These are phyloP conservation scores for Naganishia vishniacii DNA, from an alignment of 768 basidiomycete species.

Conservation along the genomic window DNA sequence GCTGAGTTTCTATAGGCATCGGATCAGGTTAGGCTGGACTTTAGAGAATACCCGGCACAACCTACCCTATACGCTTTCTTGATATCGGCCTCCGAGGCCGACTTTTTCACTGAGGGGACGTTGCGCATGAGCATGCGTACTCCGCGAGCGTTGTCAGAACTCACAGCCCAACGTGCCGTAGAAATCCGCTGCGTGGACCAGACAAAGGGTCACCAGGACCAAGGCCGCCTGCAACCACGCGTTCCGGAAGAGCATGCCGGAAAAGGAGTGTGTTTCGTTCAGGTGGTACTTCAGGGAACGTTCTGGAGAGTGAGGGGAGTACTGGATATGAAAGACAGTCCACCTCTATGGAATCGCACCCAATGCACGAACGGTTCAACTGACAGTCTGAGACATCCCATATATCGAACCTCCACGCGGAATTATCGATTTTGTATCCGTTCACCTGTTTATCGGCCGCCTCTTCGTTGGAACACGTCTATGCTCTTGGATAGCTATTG, in stretches of 20 bases:
- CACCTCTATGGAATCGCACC: too few species aligned
- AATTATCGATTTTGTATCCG: too few species aligned
- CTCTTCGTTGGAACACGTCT: too few species aligned
- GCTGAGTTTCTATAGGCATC: constrained; percentile 20
- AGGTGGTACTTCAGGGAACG: too few species aligned
- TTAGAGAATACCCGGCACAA: neutral
- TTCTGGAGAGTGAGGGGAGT: too few species aligned
- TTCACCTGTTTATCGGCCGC: too few species aligned
- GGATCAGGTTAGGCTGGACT: too few species aligned
- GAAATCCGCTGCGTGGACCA: constrained; percentile 6
- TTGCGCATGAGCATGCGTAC: neutral
- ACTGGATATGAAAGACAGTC: too few species aligned
- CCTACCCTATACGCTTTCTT: constrained; percentile 25
- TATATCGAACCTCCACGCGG: too few species aligned
- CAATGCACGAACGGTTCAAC: too few species aligned
- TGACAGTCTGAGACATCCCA: too few species aligned
- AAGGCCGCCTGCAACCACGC: neutral
- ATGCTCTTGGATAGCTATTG: too few species aligned
- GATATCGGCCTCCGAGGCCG: constrained; percentile 19
- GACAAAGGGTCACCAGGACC: neutral
- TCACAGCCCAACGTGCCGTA: constrained; percentile 7
- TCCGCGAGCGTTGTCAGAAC: neutral
- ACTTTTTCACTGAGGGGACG: constrained; percentile 16
- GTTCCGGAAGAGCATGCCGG: neutral
- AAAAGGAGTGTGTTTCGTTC: neutral